Evolutionary conservation across 2,329 filamentous ascomycete species (phyloP), one percentile per base, ranked within the genome.

Genomic region (Aureobasidium musti): DNA sequence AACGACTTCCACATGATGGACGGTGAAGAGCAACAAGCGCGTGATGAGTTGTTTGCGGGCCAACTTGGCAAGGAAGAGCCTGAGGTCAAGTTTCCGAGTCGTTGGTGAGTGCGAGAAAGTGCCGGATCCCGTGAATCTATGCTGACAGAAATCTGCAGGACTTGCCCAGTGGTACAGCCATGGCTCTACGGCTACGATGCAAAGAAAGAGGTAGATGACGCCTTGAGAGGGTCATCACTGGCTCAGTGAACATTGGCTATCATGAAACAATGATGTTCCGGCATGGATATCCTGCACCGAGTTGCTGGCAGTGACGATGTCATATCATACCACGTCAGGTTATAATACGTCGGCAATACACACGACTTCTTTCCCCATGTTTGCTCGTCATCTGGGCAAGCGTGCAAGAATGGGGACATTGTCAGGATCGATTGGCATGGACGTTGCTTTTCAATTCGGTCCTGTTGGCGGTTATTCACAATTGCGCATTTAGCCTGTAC

Each of bases 111-210:
- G 8, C 19, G n/a, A 17, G 3, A 17, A 5, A 60, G 3, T 41
- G 49, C 37, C 19, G 23, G 14, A 21, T 1, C 6, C 13, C 13
- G 11, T 8, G 17, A 39, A 39, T 2, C 14, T 19, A 33, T 63
- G 59, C 59, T 63, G 59, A 63, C 59, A 50, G 50, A 14, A 23
- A 43, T 33, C 6, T 30, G 30, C 30, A 67, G 65, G 65, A 86
- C 83, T 1, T 89, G 87, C 72, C 86, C 86, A 0, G 78, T 84
- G 39, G 82, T 87, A 0, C 87, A 89, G 73, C 82, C 83, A 0
- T 89, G 86, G 84, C 69, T 90, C 54, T 90, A 86, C 70, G 85
- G 86, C 0, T 89, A 89, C 69, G 84, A 89, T 75, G 85, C 86
- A 3, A 82, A 83, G 67, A 77, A 77, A 33, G 86, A 87, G 71